Conservation (phyloP, 495 filamentous ascomycete species). For the Neurospora sp. region DNA sequence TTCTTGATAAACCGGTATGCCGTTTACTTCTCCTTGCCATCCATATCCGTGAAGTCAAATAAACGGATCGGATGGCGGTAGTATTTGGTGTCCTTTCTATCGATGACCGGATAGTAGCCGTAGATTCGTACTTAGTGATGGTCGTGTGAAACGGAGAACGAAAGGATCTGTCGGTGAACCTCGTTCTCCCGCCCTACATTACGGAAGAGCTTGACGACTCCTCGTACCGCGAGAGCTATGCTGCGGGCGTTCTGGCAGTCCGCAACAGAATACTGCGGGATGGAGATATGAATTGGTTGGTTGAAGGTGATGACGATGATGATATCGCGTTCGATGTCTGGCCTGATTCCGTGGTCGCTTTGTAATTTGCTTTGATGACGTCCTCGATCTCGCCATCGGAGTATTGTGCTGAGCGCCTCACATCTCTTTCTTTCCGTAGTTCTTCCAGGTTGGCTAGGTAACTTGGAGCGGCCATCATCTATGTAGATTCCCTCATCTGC, state of each 20-base stretch:
- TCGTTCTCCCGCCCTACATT: constrained; percentile 24
- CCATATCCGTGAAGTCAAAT: background rate
- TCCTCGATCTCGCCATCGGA: no score
- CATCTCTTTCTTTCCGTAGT: no score
- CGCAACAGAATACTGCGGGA: background rate
- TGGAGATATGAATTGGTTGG: no score
- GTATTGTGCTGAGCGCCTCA: no score
- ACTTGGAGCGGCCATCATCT: no score
- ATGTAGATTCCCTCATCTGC: no score
- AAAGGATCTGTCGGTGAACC: constrained; percentile 30
- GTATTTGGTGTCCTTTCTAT: constrained; percentile 5
- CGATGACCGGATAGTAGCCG: constrained; percentile 22
- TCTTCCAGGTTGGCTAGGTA: no score
- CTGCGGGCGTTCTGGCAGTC: constrained; percentile 19
- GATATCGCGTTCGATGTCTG: no score
- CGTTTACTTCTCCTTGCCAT: background rate
- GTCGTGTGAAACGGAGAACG: constrained; percentile 42
- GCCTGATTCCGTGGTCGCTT: no score
- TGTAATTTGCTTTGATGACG: no score
- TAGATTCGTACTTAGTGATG: constrained; percentile 25
- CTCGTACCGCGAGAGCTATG: constrained; percentile 28
- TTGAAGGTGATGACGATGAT: no score
- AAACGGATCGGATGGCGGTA: constrained; percentile 3
- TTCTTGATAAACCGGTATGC: constrained; percentile 15
- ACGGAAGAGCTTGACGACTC: constrained; percentile 25